Evolutionary conservation across 139 green algal species (phyloP), one percentile per base, ranked within the genome.

Genomic region (Chlamydomonas asymmetrica): DNA sequence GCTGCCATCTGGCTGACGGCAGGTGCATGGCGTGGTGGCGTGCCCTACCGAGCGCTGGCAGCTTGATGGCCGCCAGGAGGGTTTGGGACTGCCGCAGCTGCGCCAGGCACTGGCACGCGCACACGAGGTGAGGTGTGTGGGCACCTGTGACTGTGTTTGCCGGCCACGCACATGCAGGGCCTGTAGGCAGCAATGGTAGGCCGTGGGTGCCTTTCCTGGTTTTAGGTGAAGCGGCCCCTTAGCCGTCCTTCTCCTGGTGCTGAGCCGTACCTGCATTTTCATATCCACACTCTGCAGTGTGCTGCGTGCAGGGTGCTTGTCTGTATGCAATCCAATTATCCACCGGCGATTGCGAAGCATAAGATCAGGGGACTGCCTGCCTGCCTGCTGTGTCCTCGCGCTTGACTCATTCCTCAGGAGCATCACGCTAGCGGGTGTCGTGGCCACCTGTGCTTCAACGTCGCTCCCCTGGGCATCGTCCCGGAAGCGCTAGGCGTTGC

Each of bases 41-140:
- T 86, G 80, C 60, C 80, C 80, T 20, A 34, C 32, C 18, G 56
- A 77, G 63, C 41, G 82, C 49, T 80, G 82, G 61, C 61, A 76
- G 35, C 57, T 86, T n/a, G 80, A 85, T 37, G 50, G 65, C 22
- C 39, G 74, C 7, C n/a, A 23, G 39, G 80, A 85, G 74, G 61
- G 74, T 9, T 41, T 79, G 50, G 41, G 20, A 0, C 68, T 85
- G 67, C 34, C 75, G 34, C 56, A 76, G 27, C 54, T 85, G 34
- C 39, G 49, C 13, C 29, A 74, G 31, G 34, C 61, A 40, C 74
- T 85, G 29, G 66, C 43, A 10, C 25, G 25, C 7, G 41, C 54
- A 23, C 68, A 66, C 70, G 37, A 76, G 50, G 67, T 74, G 35
- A 32, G 48, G 41, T 29, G 56, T 63, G n/a, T n/a, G n/a, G n/a